Percentiles rank a stretch among this genome's conserved stretches.
Conservation (phyloP, 2,329 filamentous ascomycete genomes). For the Paramyrothecium sp. region DNA sequence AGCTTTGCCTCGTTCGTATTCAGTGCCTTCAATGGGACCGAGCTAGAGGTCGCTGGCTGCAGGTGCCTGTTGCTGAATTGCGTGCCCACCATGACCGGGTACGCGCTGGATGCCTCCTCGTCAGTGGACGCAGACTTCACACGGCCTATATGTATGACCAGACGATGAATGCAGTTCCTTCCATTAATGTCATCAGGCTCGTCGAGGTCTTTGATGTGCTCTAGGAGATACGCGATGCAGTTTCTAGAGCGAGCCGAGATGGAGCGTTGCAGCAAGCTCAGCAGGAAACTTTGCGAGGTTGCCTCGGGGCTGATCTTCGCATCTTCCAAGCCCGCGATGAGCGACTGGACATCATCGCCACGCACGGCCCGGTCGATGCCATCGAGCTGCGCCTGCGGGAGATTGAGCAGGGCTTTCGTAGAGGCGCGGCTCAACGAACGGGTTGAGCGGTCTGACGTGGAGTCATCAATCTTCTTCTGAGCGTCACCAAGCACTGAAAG, state of each 20-base stretch:
- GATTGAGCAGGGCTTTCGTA: constrained; percentile 70
- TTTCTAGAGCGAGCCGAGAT: constrained; percentile 68
- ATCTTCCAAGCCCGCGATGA: constrained; percentile 58
- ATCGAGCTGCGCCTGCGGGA: constrained; percentile 69
- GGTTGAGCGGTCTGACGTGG: constrained; percentile 70
- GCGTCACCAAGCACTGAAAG: constrained; percentile 77
- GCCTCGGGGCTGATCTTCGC: constrained; percentile 42
- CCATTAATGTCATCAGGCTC: constrained; percentile 92
- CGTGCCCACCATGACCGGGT: constrained; percentile 45
- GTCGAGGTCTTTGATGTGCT: constrained; percentile 68
- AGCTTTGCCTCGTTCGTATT: constrained; percentile 67
- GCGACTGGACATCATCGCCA: constrained; percentile 58
- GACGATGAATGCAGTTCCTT: constrained; percentile 87
- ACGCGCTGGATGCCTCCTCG: constrained; percentile 46
- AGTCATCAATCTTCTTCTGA: constrained; percentile 71
- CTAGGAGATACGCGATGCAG: constrained; percentile 71
- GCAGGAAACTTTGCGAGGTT: constrained; percentile 62
- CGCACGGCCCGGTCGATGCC: constrained; percentile 70
- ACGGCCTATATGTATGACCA: constrained; percentile 89
- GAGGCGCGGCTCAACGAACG: constrained; percentile 76
- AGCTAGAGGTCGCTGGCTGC: constrained; percentile 71
- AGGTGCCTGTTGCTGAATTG: constrained; percentile 71
- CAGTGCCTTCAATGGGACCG: constrained; percentile 56
- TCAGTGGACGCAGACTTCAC: constrained; percentile 54
- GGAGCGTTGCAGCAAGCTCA: constrained; percentile 76